phyloP scores from a whole-genome alignment of 179 eudicot genomes.

The Heliamphora pulchella region DNA sequence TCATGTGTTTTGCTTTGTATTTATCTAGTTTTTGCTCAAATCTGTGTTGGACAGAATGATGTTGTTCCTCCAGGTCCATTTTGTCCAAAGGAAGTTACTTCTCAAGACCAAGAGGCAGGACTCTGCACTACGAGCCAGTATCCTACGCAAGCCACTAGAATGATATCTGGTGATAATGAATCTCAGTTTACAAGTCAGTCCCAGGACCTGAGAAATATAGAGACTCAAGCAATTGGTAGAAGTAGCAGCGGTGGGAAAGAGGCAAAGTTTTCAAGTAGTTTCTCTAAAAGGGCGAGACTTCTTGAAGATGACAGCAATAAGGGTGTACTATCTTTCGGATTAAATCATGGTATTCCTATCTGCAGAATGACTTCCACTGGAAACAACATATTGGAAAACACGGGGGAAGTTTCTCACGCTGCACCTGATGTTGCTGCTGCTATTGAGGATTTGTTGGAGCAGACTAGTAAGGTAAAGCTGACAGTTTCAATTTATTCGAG shows the following conservation, averaged over 20 bases:
- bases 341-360: conserved; percentile 17
- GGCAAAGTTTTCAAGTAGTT: conserved; percentile 13
- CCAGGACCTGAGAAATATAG: conserved; percentile 31
- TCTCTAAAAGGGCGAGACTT: conserved; percentile 45
- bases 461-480: conserved; percentile 72
- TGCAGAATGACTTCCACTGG: conserved; percentile 20
- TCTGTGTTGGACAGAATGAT: conserved; percentile 45
- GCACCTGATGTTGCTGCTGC: conserved; percentile 91
- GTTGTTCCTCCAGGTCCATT: conserved; percentile 46
- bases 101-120: conserved; percentile 58
- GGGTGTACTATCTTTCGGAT: conserved; percentile 18
- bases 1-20: neutral
- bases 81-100: conserved; percentile 60
- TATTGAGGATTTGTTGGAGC: conserved; percentile 86
- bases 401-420: conserved; percentile 30
- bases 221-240: conserved; percentile 19
- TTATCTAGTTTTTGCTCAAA: conserved; percentile 7
- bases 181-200: conserved; percentile 50
- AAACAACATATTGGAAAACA: conserved; percentile 20
- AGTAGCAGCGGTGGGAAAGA: conserved; percentile 21
- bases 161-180: conserved; percentile 38
- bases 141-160: conserved; percentile 65
- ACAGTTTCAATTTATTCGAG: conserved; percentile 1
- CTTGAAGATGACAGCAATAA: conserved; percentile 20
- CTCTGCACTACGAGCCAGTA: conserved; percentile 66